Conservation (phyloP, 192 early-diverging fungal species). For the Coemansia sp. region DNA sequence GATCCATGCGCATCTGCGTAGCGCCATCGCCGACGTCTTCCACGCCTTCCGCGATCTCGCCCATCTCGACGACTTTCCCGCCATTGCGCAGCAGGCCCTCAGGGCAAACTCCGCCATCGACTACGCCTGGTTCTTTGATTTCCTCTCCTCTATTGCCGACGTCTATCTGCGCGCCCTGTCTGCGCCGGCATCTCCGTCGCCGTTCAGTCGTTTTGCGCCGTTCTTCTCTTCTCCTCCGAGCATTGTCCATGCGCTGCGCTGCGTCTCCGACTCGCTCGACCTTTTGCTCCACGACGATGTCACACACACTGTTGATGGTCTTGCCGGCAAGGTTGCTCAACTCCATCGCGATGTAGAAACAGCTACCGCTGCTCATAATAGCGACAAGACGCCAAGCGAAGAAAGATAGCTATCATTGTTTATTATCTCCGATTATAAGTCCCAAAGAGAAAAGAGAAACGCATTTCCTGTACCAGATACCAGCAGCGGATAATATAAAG, state of each 20-base stretch:
- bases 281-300: conserved; percentile 16
- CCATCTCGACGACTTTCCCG: conserved; percentile 42
- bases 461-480: no score
- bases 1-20: conserved; percentile 50
- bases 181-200: neutral
- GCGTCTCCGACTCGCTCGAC: conserved; percentile 16
- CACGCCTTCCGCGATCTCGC: conserved; percentile 60
- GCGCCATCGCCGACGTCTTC: conserved; percentile 54
- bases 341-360: neutral
- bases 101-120: conserved; percentile 37
- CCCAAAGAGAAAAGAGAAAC: neutral
- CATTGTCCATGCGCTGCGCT: conserved; percentile 12
- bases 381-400: neutral
- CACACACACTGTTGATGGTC: neutral
- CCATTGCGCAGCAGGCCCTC: conserved; percentile 39
- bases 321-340: neutral
- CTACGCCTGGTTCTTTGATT: conserved; percentile 30
- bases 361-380: neutral
- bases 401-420: neutral
- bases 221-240: conserved; percentile 22
- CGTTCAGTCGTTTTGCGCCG: conserved; percentile 13
- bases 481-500: no score
- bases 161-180: conserved; percentile 4
- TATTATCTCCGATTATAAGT: no score
- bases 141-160: conserved; percentile 18